phyloP scores from a whole-genome alignment of 164 flowering plant species.

The Hamamelis virginiana region DNA sequence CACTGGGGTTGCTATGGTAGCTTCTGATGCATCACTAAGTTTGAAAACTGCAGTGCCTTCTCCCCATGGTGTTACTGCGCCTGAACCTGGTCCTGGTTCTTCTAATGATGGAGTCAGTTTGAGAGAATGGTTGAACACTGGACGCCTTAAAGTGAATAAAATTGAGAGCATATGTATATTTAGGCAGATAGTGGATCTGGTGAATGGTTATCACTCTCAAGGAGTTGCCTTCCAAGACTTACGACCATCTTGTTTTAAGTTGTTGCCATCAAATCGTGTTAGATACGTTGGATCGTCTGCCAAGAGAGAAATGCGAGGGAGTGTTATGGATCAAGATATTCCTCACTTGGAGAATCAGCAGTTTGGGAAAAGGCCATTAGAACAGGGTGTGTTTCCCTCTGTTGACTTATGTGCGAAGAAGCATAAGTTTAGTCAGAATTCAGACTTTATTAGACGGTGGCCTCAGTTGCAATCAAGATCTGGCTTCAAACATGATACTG shows the following conservation, averaged over 20 bases:
- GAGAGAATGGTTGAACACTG: slow-evolving; percentile 67
- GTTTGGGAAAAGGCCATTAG: slow-evolving; percentile 39
- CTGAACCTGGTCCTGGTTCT: slow-evolving; percentile 16
- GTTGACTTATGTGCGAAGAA: slow-evolving; percentile 39
- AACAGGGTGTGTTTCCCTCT: slow-evolving; percentile 22
- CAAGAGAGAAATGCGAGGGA: slow-evolving; percentile 25
- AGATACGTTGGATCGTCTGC: slow-evolving; percentile 50
- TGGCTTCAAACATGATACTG: slow-evolving; percentile 26
- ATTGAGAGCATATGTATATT: slow-evolving; percentile 57
- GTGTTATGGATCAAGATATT: slow-evolving; percentile 24
- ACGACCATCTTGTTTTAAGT: slow-evolving; percentile 68
- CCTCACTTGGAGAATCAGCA: slow-evolving; percentile 16
- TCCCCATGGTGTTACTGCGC: slow-evolving; percentile 17
- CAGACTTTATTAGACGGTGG: slow-evolving; percentile 24
- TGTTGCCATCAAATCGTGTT: slow-evolving; percentile 55
- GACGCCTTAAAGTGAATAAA: slow-evolving; percentile 42
- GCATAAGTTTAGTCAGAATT: slow-evolving; percentile 37
- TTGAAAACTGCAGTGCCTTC: slow-evolving; percentile 22
- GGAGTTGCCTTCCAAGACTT: slow-evolving; percentile 58
- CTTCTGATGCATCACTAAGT: slow-evolving; percentile 31
- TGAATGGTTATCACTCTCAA: slow-evolving; percentile 61
- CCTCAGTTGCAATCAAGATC: slow-evolving; percentile 31
- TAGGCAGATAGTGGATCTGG: slow-evolving; percentile 65
- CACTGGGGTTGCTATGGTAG: slow-evolving; percentile 18
- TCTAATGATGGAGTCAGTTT: slow-evolving; percentile 47